Base-by-base conservation (phyloP, 257 asterid genomes). In the Plantago elongata region DNA sequence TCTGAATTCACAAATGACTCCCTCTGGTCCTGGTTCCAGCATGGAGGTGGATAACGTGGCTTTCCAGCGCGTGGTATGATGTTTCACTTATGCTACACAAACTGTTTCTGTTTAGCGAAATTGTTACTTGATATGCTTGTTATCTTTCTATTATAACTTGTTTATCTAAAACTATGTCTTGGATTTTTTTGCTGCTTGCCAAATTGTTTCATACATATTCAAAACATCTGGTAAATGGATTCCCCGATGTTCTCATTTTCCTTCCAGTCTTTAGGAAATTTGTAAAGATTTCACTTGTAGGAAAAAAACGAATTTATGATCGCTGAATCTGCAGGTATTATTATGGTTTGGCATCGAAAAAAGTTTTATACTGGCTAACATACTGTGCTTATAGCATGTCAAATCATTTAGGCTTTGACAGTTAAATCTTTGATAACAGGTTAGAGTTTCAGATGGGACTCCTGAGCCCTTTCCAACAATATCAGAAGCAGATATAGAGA, bases 31-130 rank as follows among this genome's bases (percentile, higher is more conserved):
- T 60, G 83, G 71, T 69, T 78, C 87, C 75, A 87, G 78, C 83
- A 93, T 93, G 97, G 99, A 89, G 64, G 95, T 93, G 57, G 97
- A 93, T 68, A 87, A 78, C 37, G 94, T 79, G 71, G 77, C 83
- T 70, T 80, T 86, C 65, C 95, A 84, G 77, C 92, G 83, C 29
- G 68, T 77, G 96, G 99, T 89, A 84, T 66, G 85, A 43, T 51
- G 57, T 54, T 52, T 4, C 46, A 17, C 16, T 40, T 3, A 12
- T 15, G n/a, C 49, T 27, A 34, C 22, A 54, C 37, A 61, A 54
- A 11, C 46, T 34, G 46, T 49, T 58, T 44, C 61, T 17, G 42
- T 57, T 37, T 17, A 54, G 51, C 22, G 9, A 45, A 47, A 13
- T 30, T 63, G 11, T 13, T 63, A 47, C 43, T 38, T 52, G 64